These are phyloP conservation scores for Leccinum ochraceum DNA, from an alignment of 768 basidiomycete genomes.

Conservation along the genomic window DNA sequence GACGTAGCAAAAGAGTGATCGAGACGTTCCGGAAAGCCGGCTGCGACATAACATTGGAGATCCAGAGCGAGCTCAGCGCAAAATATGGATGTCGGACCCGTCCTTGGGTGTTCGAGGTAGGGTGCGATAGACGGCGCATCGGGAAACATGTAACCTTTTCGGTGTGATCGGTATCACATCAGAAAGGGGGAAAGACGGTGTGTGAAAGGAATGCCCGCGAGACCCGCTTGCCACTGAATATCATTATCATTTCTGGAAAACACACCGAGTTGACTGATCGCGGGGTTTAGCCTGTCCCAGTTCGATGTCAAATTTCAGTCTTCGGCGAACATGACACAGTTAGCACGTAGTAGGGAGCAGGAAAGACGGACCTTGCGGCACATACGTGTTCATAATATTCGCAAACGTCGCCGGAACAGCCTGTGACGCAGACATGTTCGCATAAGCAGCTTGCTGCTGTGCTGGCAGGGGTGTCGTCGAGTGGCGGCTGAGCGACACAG, in stretches of 20 bases:
- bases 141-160: slow-evolving; percentile 77
- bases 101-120: slow-evolving; percentile 69
- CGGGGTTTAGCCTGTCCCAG: slow-evolving; percentile 56
- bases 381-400: too few species aligned
- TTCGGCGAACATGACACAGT: slow-evolving; percentile 16
- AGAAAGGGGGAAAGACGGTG: neutral
- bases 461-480: too few species aligned
- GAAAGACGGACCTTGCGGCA: slow-evolving; percentile 38
- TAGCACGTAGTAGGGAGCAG: neutral
- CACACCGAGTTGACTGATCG: slow-evolving; percentile 79
- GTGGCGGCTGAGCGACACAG: too few species aligned
- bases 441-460: too few species aligned
- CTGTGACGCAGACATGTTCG: too few species aligned
- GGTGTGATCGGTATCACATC: neutral
- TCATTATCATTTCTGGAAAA: slow-evolving; percentile 75
- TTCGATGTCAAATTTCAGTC: neutral
- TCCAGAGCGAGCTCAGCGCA: slow-evolving; percentile 65
- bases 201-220: neutral
- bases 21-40: slow-evolving; percentile 78
- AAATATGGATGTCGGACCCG: slow-evolving; percentile 74
- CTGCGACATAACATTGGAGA: slow-evolving; percentile 71
- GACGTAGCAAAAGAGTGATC: slow-evolving; percentile 7
- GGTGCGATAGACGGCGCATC: slow-evolving; percentile 65
- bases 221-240: slow-evolving; percentile 58
- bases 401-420: too few species aligned